Evolutionary conservation across 257 asterid genomes (phyloP).

Genomic region (Rehmannia glutinosa): DNA sequence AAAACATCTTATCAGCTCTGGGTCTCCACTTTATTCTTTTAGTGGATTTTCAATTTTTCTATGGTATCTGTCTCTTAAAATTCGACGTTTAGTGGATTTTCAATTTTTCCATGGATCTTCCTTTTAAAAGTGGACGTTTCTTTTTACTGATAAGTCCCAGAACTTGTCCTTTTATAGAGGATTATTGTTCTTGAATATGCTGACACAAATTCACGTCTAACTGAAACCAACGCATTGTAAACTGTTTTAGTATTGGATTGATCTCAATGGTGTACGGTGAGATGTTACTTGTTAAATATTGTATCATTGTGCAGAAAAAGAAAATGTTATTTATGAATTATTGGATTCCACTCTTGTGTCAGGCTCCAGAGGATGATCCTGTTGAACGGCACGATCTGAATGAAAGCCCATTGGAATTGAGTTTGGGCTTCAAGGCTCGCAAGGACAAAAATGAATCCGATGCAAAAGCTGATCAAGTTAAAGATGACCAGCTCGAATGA

Average conservation of each 20-base stretch:
- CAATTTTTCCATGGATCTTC: too few species aligned
- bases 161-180: too few species aligned
- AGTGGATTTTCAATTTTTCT: neutral
- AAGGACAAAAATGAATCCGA: constrained; percentile 41
- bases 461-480: constrained; percentile 31
- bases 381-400: constrained; percentile 70
- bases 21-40: neutral
- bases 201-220: too few species aligned
- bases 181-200: too few species aligned
- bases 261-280: neutral
- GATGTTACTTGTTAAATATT: neutral
- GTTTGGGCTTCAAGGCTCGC: constrained; percentile 64
- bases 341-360: constrained; percentile 17
- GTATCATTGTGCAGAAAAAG: neutral
- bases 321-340: neutral
- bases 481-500: constrained; percentile 21
- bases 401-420: constrained; percentile 71
- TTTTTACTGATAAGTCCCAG: too few species aligned
- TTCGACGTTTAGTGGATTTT: too few species aligned
- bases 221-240: too few species aligned
- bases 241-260: too few species aligned
- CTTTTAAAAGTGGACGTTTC: too few species aligned
- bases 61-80: too few species aligned
- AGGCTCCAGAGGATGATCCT: constrained; percentile 37
- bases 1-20: neutral